phyloP scores from a whole-genome alignment of 768 basidiomycete species.

The Rhodotorula kratochvilovae region DNA sequence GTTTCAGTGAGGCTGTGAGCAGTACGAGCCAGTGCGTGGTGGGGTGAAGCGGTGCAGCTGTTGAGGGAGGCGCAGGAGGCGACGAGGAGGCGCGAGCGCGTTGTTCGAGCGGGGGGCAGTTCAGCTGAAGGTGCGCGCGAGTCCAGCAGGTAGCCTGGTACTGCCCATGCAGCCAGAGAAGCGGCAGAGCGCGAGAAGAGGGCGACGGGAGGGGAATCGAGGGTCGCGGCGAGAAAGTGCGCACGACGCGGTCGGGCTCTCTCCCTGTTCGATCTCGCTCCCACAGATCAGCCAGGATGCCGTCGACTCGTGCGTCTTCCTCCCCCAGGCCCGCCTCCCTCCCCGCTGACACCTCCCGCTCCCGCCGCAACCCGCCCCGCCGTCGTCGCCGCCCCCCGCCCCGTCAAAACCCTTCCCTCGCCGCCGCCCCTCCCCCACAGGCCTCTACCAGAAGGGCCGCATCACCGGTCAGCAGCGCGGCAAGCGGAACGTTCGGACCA shows the following conservation, averaged over 20 bases:
- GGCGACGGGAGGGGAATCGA: no score
- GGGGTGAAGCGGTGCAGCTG: no score
- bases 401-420: neutral
- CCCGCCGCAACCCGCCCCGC: neutral
- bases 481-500: constrained; percentile 91
- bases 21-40: no score
- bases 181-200: no score
- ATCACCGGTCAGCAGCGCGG: constrained; percentile 97
- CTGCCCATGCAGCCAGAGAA: no score
- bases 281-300: constrained; percentile 13
- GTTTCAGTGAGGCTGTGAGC: no score
- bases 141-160: no score
- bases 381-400: neutral
- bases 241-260: neutral
- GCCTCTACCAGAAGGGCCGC: constrained; percentile 57
- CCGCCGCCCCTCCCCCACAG: neutral
- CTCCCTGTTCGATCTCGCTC: neutral
- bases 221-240: neutral
- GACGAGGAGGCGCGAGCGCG: no score
- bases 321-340: no score
- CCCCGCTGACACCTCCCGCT: neutral
- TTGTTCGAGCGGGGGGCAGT: no score
- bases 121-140: no score
- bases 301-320: constrained; percentile 23
- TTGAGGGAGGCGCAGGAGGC: no score